These are phyloP conservation scores for Dothidotthia symphoricarpi DNA, from an alignment of 2,329 filamentous ascomycete genomes.

Conservation along the genomic window DNA sequence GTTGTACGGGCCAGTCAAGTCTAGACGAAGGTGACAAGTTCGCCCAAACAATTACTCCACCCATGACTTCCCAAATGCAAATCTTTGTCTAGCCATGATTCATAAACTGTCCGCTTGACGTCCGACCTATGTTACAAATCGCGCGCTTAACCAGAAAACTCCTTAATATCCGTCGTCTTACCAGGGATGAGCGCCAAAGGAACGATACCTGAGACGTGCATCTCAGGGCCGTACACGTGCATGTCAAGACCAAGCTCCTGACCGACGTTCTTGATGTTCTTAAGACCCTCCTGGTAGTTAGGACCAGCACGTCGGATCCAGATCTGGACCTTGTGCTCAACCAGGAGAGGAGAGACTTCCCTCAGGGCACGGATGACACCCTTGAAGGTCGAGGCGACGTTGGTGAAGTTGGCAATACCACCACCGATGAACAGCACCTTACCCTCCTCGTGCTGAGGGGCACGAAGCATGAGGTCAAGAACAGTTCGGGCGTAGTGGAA, in stretches of 20 bases:
- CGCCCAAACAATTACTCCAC: conserved; percentile 18
- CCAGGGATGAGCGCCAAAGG: conserved; percentile 74
- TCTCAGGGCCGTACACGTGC: conserved; percentile 80
- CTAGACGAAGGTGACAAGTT: conserved; percentile 16
- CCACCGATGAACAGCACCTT: conserved; percentile 99
- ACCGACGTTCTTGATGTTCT: conserved; percentile 98
- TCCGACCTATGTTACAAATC: conserved; percentile 31
- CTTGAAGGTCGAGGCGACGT: conserved; percentile 99
- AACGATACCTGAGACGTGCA: conserved; percentile 93
- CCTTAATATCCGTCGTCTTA: conserved; percentile 61
- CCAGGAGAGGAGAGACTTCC: conserved; percentile 79
- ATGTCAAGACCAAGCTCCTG: conserved; percentile 93
- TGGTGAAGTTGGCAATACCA: conserved; percentile 99
- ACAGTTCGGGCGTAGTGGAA: conserved; percentile 99
- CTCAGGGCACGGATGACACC: conserved; percentile 95
- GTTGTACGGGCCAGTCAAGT: conserved; percentile 6
- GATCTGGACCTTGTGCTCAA: conserved; percentile 97
- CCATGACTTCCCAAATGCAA: conserved; percentile 18
- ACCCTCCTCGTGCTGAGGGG: conserved; percentile 79
- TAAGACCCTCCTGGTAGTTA: conserved; percentile 99
- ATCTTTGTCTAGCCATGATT: conserved; percentile 36
- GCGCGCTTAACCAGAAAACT: conserved; percentile 54
- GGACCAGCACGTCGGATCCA: conserved; percentile 89
- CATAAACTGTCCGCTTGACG: conserved; percentile 20
- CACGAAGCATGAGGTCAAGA: conserved; percentile 93